phyloP scores from a whole-genome alignment of 108 stramenopile species.

The Cyclostephanos tholiformis region DNA sequence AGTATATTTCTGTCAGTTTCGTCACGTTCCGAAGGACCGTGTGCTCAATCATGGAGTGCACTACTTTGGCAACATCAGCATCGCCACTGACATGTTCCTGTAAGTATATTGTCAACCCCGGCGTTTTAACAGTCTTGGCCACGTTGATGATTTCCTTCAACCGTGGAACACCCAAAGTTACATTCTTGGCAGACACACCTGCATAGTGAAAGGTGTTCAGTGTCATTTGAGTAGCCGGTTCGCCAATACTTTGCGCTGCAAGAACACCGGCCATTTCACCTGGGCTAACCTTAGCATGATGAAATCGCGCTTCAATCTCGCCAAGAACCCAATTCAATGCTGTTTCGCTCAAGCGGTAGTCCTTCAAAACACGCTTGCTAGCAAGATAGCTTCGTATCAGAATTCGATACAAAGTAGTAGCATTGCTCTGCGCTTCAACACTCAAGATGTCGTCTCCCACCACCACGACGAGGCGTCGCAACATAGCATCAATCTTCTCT shows the following conservation, averaged over 20 bases:
- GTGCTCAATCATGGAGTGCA: constrained; percentile 91
- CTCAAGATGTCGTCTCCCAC: constrained; percentile 89
- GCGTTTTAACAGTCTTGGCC: constrained; percentile 96
- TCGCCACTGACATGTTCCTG: constrained; percentile 81
- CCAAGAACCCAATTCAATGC: constrained; percentile 93
- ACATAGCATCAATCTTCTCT: constrained; percentile 68
- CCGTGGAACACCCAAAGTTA: constrained; percentile 97
- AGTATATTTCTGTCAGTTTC: constrained; percentile 92
- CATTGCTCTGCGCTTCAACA: constrained; percentile 94
- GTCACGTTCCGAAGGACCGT: constrained; percentile 92
- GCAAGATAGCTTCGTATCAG: constrained; percentile 88
- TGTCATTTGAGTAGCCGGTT: constrained; percentile 99
- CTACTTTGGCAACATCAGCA: constrained; percentile 80
- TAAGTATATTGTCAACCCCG: constrained; percentile 91
- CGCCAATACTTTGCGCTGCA: constrained; percentile 98
- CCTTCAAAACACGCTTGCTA: constrained; percentile 86
- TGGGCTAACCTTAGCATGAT: constrained; percentile 88
- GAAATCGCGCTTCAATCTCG: constrained; percentile 91
- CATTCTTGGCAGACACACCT: constrained; percentile 98
- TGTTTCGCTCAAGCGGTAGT: constrained; percentile 86
- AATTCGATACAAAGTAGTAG: constrained; percentile 92
- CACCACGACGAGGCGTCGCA: constrained; percentile 89
- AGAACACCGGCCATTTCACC: constrained; percentile 99
- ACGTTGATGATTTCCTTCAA: constrained; percentile 98
- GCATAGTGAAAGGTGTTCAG: constrained; percentile 99